Base-by-base conservation (phyloP, 352 stramenopile genomes). In the Globisporangium paddicum region DNA sequence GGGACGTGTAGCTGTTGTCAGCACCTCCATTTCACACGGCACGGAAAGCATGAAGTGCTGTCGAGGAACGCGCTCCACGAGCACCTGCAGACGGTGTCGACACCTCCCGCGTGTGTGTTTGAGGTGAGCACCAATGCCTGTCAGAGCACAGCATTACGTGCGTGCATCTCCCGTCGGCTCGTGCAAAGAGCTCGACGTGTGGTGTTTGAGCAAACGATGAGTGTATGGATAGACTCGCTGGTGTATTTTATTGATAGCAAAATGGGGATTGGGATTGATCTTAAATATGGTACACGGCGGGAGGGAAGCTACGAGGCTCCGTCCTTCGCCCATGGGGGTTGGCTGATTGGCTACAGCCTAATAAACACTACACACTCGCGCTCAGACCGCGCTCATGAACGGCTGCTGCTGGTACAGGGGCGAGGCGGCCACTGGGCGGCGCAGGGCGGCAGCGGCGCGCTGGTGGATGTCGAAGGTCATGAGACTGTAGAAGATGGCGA, bases 401-500 rank as follows among this genome's bases (percentile, higher is more conserved):
- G 68, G 58, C 69, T 73, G 66, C 38, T 56, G 18, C 11, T 63
- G 62, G 50, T 51, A 64, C n/a, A 13, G 38, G 30, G 62, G 3
- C 8, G 68, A n/a, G n/a, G n/a, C 26, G 55, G 45, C 40, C 45
- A 30, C 23, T 1, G 64, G 56, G 8, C 63, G 42, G 19, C 54
- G 41, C 35, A 66, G 42, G 11, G 57, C 42, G 8, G 13, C n/a
- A n/a, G n/a, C 10, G 37, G 50, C 55, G 45, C 57, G 62, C 42
- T 67, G 64, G 34, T 79, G 62, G 41, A 65, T 72, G 60, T 89
- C 82, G 51, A 85, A 85, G 14, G 74, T 80, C 82, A 92, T 92
- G 68, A 89, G 71, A 48, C 72, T 85, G 73, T 71, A 90, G 62
- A 92, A 92, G 64, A 92, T 87, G 23, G 71, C 70, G 34, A 92